Percentiles rank a stretch among this genome's conserved stretches.
Evolutionary conservation across 108 stramenopile species (phyloP).

Genomic region (Epithemia pelagica): DNA sequence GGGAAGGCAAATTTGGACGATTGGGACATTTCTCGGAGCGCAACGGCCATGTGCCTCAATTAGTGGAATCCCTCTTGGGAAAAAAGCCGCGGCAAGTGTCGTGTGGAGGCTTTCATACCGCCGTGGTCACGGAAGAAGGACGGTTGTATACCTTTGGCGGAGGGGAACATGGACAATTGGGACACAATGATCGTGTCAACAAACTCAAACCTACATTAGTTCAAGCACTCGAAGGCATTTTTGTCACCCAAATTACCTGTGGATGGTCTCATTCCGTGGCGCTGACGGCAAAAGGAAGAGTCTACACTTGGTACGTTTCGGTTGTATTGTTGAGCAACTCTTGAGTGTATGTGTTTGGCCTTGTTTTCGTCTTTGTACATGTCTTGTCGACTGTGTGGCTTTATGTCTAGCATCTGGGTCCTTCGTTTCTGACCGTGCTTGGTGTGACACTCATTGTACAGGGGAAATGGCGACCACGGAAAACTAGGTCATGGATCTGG

Average conservation of each 20-base stretch:
- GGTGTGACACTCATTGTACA: no score
- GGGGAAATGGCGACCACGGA: slow-evolving; percentile 48
- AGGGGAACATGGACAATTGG: slow-evolving; percentile 75
- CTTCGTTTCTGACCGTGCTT: no score
- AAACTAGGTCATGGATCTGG: slow-evolving; percentile 87
- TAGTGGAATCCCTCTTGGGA: slow-evolving; percentile 76
- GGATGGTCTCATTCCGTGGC: slow-evolving; percentile 95
- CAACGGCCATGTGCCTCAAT: slow-evolving; percentile 78
- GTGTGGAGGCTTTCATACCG: slow-evolving; percentile 90
- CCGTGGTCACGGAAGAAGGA: slow-evolving; percentile 84
- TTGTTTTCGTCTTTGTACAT: no score
- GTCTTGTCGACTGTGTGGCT: no score
- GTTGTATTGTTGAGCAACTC: slow-evolving; percentile 81
- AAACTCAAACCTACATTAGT: slow-evolving; percentile 80
- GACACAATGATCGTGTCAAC: slow-evolving; percentile 90
- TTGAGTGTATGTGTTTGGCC: no score
- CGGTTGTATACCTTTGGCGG: slow-evolving; percentile 88
- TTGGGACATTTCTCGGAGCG: slow-evolving; percentile 86
- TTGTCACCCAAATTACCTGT: slow-evolving; percentile 88
- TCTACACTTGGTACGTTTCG: slow-evolving; percentile 62
- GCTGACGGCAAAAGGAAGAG: slow-evolving; percentile 59
- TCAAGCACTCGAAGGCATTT: slow-evolving; percentile 57
- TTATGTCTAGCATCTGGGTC: no score
- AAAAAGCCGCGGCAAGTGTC: slow-evolving; percentile 72
- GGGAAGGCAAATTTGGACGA: slow-evolving; percentile 92